phyloP scores from a whole-genome alignment of 768 basidiomycete species.

The Boletus rubescentipes region DNA sequence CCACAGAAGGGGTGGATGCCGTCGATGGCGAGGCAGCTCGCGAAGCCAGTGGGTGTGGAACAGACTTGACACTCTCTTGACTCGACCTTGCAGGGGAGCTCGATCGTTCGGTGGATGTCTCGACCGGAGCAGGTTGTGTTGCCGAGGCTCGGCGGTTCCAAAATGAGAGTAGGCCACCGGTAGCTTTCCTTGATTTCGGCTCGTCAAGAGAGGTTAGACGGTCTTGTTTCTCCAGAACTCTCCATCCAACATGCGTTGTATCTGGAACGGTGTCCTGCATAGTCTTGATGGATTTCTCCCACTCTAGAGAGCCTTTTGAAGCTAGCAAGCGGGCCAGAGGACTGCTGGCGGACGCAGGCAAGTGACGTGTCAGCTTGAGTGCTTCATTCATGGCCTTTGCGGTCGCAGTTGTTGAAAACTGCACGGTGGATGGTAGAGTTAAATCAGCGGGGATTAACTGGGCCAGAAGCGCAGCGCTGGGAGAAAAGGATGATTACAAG shows the following conservation, averaged over 20 bases:
- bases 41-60: slow-evolving; percentile 5
- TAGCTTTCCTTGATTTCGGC: slow-evolving; percentile 47
- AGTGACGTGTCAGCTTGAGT: slow-evolving; percentile 62
- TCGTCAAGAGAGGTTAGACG: slow-evolving; percentile 32
- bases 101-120: slow-evolving; percentile 19
- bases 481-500: slow-evolving; percentile 1
- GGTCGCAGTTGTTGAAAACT: slow-evolving; percentile 55
- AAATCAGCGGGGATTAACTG: slow-evolving; percentile 52
- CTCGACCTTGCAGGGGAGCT: slow-evolving; percentile 32
- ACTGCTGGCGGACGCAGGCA: slow-evolving; percentile 51
- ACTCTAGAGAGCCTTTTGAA: slow-evolving; percentile 71
- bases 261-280: slow-evolving; percentile 49
- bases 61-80: slow-evolving; percentile 25
- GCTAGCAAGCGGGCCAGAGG: slow-evolving; percentile 70
- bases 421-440: slow-evolving; percentile 46
- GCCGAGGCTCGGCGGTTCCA: slow-evolving; percentile 50
- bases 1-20: slow-evolving; percentile 9
- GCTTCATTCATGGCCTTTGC: slow-evolving; percentile 60
- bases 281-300: slow-evolving; percentile 68
- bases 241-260: slow-evolving; percentile 66
- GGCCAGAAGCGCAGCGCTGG: slow-evolving; percentile 41
- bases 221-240: slow-evolving; percentile 59
- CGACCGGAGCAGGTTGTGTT: slow-evolving; percentile 19
- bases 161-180: slow-evolving; percentile 68
- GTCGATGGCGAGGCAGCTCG: slow-evolving; percentile 20